Conservation (phyloP, 2,329 filamentous ascomycete species). For the Tolypocladium sp. region DNA sequence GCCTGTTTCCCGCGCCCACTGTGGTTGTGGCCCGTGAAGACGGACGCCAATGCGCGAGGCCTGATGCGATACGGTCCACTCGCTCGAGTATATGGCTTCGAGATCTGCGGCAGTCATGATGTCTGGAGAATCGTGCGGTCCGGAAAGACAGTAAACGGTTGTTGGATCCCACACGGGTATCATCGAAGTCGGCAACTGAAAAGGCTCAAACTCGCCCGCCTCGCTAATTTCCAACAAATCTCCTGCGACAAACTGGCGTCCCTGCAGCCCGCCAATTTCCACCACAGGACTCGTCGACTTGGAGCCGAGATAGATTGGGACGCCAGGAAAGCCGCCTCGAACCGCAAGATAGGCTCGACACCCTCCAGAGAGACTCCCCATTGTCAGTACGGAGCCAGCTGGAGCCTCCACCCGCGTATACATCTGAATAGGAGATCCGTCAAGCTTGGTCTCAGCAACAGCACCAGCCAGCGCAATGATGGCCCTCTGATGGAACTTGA, state of each 20-base stretch:
- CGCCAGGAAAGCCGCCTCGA: conserved; percentile 25
- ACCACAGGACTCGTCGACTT: conserved; percentile 51
- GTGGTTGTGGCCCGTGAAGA: conserved; percentile 46
- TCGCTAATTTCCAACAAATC: conserved; percentile 5
- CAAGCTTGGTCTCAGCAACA: conserved; percentile 38
- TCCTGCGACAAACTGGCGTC: conserved; percentile 38
- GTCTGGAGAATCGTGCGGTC: conserved; percentile 20
- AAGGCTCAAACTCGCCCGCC: neutral
- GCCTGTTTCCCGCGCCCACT: conserved; percentile 49
- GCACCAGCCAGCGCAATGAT: conserved; percentile 50
- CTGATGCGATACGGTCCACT: conserved; percentile 55
- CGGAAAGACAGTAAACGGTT: conserved; percentile 17
- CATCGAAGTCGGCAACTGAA: neutral
- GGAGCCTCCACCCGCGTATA: conserved; percentile 43
- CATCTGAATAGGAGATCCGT: conserved; percentile 39
- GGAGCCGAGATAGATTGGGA: conserved; percentile 48
- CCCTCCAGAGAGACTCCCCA: conserved; percentile 43
- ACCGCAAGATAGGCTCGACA: conserved; percentile 51
- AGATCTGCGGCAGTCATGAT: conserved; percentile 35
- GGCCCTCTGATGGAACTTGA: conserved; percentile 44
- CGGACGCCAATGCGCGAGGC: conserved; percentile 51
- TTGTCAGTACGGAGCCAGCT: conserved; percentile 35
- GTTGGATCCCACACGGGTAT: conserved; percentile 6
- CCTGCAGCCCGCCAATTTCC: conserved; percentile 50
- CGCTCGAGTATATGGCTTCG: conserved; percentile 45